Conservation (phyloP, 73 alveolate genomes). For the Paramecium biaurelia region DNA sequence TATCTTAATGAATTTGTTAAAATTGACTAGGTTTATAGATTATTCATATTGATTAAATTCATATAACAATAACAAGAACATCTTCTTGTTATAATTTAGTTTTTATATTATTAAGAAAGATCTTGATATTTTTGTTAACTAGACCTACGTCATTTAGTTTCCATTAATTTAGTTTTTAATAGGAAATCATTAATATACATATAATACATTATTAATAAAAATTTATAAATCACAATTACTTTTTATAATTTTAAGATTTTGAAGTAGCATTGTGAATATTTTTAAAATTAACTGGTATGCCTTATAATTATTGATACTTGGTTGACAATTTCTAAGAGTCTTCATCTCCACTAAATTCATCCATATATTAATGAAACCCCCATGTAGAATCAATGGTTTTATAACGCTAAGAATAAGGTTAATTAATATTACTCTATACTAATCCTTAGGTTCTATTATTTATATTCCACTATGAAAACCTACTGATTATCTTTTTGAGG, state of each 20-base stretch:
- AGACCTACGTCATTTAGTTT: neutral
- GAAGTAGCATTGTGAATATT: neutral
- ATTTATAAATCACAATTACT: neutral
- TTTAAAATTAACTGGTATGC: neutral
- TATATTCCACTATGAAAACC: neutral
- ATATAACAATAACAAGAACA: neutral
- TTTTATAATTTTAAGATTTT: neutral
- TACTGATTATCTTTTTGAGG: neutral
- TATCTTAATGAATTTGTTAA: neutral
- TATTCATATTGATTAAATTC: neutral
- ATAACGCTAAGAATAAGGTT: neutral
- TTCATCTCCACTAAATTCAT: slow-evolving; percentile 34
- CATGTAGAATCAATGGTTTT: slow-evolving; percentile 41
- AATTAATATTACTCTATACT: neutral
- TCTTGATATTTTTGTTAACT: neutral
- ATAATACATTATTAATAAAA: neutral
- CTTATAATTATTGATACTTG: neutral
- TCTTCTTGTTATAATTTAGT: neutral
- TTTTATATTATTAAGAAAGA: neutral
- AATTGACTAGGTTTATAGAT: neutral
- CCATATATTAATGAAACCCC: slow-evolving; percentile 39
- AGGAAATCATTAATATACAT: neutral
- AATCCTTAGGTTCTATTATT: neutral
- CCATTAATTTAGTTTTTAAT: neutral
- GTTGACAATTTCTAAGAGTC: neutral